Conservation (phyloP, 305 asterid genomes). For the Solanum hybrid region DNA sequence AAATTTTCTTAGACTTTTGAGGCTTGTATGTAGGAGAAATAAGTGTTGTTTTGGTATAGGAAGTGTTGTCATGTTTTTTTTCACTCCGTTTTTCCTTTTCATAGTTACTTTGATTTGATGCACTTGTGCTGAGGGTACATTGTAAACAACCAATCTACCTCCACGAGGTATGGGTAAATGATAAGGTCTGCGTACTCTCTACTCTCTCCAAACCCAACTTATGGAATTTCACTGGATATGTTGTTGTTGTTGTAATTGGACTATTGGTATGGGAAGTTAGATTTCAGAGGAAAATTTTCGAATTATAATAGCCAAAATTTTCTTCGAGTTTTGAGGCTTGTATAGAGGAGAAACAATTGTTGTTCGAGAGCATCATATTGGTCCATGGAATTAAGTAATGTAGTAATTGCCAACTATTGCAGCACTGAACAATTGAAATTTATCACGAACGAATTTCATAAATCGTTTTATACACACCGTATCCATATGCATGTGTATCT, state of each 20-base stretch:
- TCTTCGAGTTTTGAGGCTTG: neutral
- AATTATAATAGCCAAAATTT: neutral
- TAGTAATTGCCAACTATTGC: neutral
- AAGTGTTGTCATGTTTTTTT: neutral
- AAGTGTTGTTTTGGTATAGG: neutral
- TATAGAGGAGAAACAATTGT: neutral
- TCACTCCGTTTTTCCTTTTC: neutral
- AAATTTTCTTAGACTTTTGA: neutral
- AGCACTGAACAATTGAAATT: neutral
- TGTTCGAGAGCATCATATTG: neutral
- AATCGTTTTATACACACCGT: neutral
- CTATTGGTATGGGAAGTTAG: neutral
- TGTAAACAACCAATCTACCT: neutral
- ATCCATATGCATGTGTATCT: neutral
- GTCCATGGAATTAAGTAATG: neutral
- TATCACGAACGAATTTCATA: neutral
- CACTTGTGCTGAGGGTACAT: fast-evolving
- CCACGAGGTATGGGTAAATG: neutral
- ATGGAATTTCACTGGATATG: neutral
- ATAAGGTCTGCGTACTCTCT: neutral
- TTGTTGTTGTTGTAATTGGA: neutral
- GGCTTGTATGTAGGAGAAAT: neutral
- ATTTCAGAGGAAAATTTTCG: fast-evolving
- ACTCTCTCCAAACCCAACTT: neutral
- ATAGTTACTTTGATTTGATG: neutral